Conservation (phyloP, 2,329 filamentous ascomycete species). For the Cercospora sp. region DNA sequence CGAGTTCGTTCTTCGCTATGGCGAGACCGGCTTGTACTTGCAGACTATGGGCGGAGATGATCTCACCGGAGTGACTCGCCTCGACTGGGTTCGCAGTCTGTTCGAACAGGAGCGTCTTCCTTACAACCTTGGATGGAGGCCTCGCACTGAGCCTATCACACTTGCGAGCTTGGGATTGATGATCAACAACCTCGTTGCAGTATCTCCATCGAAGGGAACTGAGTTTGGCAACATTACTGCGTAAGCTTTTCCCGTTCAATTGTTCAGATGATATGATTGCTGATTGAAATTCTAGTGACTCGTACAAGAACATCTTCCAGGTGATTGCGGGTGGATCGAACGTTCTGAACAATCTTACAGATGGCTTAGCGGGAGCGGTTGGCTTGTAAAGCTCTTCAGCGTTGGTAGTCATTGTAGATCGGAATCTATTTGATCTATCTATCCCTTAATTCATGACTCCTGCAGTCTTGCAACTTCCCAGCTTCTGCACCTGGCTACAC, state of each 20-base stretch:
- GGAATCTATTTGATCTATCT: not conserved
- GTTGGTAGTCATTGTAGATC: not conserved
- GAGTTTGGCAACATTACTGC: slow-evolving; percentile 28
- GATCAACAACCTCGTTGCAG: slow-evolving; percentile 30
- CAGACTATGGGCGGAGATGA: slow-evolving; percentile 40
- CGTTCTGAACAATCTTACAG: slow-evolving; percentile 33
- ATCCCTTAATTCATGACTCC: too few relatives aligned
- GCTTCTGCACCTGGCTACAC: not conserved
- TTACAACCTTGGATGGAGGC: slow-evolving; percentile 41
- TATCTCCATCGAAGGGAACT: slow-evolving; percentile 26
- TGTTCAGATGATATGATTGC: not conserved
- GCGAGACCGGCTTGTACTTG: slow-evolving; percentile 43
- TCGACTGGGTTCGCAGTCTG: slow-evolving; percentile 40
- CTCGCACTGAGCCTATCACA: slow-evolving; percentile 31
- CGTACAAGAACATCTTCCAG: slow-evolving; percentile 33
- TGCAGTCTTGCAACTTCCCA: not conserved
- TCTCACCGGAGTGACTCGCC: slow-evolving; percentile 35
- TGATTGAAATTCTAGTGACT: slow-evolving; percentile 15
- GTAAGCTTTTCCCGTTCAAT: not conserved
- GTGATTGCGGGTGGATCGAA: slow-evolving; percentile 30
- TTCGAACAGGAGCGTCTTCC: slow-evolving; percentile 44
- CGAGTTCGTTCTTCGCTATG: slow-evolving; percentile 28
- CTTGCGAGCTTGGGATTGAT: slow-evolving; percentile 30
- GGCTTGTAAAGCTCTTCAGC: slow-evolving; percentile 23
- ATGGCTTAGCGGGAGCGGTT: slow-evolving; percentile 28